These are phyloP conservation scores for Zoysia japonica DNA, from an alignment of 176 grass and related monocot genomes.

Conservation along the genomic window DNA sequence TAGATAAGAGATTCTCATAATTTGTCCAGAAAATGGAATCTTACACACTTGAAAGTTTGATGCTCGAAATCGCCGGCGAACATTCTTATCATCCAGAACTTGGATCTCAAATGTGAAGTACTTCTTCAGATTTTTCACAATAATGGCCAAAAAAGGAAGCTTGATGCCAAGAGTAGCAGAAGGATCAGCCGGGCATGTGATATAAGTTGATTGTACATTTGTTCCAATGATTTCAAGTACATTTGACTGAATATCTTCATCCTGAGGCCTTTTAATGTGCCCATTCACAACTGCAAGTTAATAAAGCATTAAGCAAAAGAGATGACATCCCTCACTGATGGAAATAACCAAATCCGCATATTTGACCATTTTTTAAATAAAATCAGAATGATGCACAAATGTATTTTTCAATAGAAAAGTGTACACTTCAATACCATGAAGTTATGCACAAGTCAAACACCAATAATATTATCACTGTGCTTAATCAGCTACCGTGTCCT, in stretches of 20 bases:
- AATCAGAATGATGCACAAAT: background rate
- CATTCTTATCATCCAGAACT: slow-evolving; percentile 95
- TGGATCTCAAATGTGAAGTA: slow-evolving; percentile 99
- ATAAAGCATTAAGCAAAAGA: slow-evolving; percentile 27
- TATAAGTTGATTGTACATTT: slow-evolving; percentile 96
- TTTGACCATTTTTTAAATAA: background rate
- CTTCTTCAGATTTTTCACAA: slow-evolving; percentile 93
- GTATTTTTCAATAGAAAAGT: background rate
- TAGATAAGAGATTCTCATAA: background rate
- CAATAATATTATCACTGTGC: background rate
- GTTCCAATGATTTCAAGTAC: slow-evolving; percentile 88
- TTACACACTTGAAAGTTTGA: slow-evolving; percentile 91
- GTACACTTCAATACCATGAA: background rate
- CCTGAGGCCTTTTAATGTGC: slow-evolving; percentile 78
- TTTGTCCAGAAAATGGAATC: slow-evolving; percentile 16
- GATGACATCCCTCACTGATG: background rate
- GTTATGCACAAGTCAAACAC: background rate
- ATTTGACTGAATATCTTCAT: slow-evolving; percentile 96
- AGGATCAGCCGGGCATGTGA: slow-evolving; percentile 87
- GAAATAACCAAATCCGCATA: background rate
- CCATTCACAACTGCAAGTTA: slow-evolving; percentile 68
- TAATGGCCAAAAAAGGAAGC: slow-evolving; percentile 73
- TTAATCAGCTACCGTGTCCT: background rate
- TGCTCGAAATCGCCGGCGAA: slow-evolving; percentile 75
- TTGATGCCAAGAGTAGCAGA: slow-evolving; percentile 90